A percentile compares a stretch with the other conserved stretches of the same genome.
These are phyloP conservation scores for Blastobotrys robertii DNA, from an alignment of 805 yeast species.

Conservation along the genomic window DNA sequence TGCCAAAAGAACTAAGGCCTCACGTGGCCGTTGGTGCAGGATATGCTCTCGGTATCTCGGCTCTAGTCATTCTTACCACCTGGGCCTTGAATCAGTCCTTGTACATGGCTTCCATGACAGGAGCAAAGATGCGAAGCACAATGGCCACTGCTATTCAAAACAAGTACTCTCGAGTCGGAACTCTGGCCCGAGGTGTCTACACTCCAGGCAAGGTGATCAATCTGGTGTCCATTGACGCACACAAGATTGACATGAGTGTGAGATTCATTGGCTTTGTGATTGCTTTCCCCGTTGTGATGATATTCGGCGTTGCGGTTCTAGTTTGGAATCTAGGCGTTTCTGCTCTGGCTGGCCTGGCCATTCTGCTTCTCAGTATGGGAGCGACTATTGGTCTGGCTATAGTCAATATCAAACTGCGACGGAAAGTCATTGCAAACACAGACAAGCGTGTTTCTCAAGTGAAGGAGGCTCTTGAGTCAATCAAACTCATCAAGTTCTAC, in stretches of 20 bases:
- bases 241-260: constrained; percentile 71
- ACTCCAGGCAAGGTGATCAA: constrained; percentile 68
- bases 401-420: constrained; percentile 45
- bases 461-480: constrained; percentile 67
- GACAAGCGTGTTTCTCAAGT: constrained; percentile 69
- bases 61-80: constrained; percentile 42
- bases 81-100: constrained; percentile 52
- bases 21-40: constrained; percentile 54
- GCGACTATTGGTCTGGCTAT: constrained; percentile 40
- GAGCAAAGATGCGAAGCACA: constrained; percentile 62
- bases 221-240: constrained; percentile 69
- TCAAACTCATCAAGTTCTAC: constrained; percentile 74
- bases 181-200: constrained; percentile 46
- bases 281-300: constrained; percentile 54
- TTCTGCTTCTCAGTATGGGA: constrained; percentile 30
- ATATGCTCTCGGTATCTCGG: constrained; percentile 59
- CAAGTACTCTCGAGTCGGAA: constrained; percentile 55
- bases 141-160: constrained; percentile 60
- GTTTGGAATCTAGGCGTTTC: constrained; percentile 62
- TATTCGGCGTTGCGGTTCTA: constrained; percentile 54
- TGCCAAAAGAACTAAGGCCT: constrained; percentile 6
- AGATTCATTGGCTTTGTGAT: constrained; percentile 56
- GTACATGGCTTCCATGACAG: constrained; percentile 49
- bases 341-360: constrained; percentile 60
- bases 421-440: constrained; percentile 50